A percentile compares a stretch with the other conserved stretches of the same genome.
Conservation (phyloP, 345 rosid species). For the Salix exigua region DNA sequence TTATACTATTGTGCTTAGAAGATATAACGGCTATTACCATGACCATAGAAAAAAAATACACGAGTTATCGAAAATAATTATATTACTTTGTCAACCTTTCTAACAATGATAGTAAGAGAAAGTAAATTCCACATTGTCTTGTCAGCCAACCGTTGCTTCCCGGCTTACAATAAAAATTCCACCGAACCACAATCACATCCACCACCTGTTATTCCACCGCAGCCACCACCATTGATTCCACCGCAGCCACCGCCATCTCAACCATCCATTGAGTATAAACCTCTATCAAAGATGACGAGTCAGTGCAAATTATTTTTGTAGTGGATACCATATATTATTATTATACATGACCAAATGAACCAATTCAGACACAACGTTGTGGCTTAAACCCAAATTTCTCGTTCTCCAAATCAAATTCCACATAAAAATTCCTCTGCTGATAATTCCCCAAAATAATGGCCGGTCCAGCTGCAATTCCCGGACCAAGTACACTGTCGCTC, state of each 20-base stretch:
- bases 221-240: neutral
- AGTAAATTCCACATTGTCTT: neutral
- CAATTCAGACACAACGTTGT: constrained; percentile 42
- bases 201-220: neutral
- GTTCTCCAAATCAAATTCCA: constrained; percentile 72
- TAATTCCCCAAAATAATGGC: constrained; percentile 75
- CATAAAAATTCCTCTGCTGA: constrained; percentile 71
- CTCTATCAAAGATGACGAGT: neutral
- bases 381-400: constrained; percentile 65
- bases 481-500: constrained; percentile 25
- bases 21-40: neutral
- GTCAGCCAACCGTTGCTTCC: neutral
- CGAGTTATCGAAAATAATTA: neutral
- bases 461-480: constrained; percentile 47
- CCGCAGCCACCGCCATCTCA: neutral
- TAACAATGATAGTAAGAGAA: neutral
- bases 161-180: neutral
- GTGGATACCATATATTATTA: neutral
- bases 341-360: neutral
- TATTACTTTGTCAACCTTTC: neutral
- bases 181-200: neutral
- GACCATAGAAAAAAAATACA: neutral
- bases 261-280: neutral
- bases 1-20: neutral
- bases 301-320: neutral